Base-by-base conservation (phyloP, 345 rosid genomes). In the Aquilaria yunnanensis region DNA sequence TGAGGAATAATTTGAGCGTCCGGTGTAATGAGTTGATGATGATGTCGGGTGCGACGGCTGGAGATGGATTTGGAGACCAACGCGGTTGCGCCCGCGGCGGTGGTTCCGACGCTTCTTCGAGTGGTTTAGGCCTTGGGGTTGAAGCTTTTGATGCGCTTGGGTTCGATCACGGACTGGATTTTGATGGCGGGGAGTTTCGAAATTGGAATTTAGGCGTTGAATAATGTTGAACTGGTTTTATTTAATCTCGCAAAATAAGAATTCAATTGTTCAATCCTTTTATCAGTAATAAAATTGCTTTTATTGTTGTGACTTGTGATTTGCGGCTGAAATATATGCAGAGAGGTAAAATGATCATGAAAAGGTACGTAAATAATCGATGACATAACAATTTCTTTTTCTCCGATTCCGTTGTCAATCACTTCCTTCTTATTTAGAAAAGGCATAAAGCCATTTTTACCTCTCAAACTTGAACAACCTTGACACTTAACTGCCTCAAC, bases 1-100 rank as follows among this genome's bases (percentile, higher is more conserved):
- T 73, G 51, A 75, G 54, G 75, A 71, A 53, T 32, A 75, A 68
- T 41, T 57, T 64, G 37, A 56, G 43, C 10, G 23, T 7, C 30
- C 71, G 73, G 55, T 59, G 62, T 49, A 62, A 63, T 56, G 76
- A 76, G 32, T 23, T 73, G 10, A 61, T 59, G 65, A 66, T 45
- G 52, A 61, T 10, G 30, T 62, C 8, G 9, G 45, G 46, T 33
- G 10, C 52, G 12, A 30, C n/a, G 32, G 43, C 63, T 29, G 63
- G 49, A 6, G 30, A 41, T 41, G 31, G 47, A 32, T 33, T 56
- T 2, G 47, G 23, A 2, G 29, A 56, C 14, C 32, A 53, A n/a
- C 12, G 48, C 2, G 32, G 32, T 9, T 6, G 16, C 29, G 45
- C 9, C 2, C 14, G 47, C n/a, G 55, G 53, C 23, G 12, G 12